Evolutionary conservation across 768 basidiomycete species (phyloP), one percentile per base, ranked within the genome.

Genomic region (Boletus eberwhitei): DNA sequence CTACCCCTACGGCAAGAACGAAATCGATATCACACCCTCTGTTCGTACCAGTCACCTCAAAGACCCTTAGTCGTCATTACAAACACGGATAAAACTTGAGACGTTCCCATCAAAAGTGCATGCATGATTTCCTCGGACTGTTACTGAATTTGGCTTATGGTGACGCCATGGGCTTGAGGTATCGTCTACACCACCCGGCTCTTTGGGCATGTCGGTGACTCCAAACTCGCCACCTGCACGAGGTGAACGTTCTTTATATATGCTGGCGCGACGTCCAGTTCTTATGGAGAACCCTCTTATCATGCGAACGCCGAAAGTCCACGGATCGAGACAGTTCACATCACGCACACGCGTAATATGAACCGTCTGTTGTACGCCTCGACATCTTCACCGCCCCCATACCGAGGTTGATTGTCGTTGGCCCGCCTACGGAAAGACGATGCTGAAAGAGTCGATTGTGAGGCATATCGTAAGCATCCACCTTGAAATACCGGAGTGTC

Each of bases 391-490:
- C 3, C 43, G 17, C 14, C 7, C 2, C 7, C 2, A 21, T 17
- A 22, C 34, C 9, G 12, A 48, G 37, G 37, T 21, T 12, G 17
- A 34, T 5, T 60, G 59, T 37, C 36, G n/a, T 29, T 61, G 59
- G 59, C 37, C 46, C 2, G 21, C 16, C 21, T 66, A 59, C 22
- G 19, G 17, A 29, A 29, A 29, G 3, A 2, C 8, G 29, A 66
- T 65, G 56, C 22, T 53, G n/a, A 66, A 64, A 39, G 65, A 64
- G 48, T 64, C 59, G 21, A 50, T 66, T 12, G n/a, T 48, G 11
- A 49, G 64, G 8, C 63, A 64, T 21, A 11, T 59, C 1, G 50
- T 59, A 1, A 48, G 53, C 17, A 29, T 54, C 5, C 64, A 66
- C 22, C 52, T 65, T 5, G 54, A n/a, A n/a, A n/a, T n/a, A n/a